These are phyloP conservation scores for Alternaria burnsii DNA, from an alignment of 2,329 filamentous ascomycete genomes.

Conservation along the genomic window DNA sequence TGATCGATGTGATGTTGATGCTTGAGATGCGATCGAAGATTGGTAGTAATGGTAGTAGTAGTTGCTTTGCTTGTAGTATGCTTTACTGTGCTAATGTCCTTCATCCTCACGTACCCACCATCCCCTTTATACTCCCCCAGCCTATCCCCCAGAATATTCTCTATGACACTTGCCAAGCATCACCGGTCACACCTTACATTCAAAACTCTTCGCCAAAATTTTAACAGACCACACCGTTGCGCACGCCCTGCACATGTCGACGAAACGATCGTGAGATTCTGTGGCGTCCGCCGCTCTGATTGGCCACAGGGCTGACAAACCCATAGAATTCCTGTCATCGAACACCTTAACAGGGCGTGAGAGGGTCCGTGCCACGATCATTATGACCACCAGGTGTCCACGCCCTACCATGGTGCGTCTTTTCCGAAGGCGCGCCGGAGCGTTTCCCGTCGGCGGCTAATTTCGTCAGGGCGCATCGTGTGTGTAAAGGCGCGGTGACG, in stretches of 20 bases:
- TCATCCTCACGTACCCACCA: slow-evolving; percentile 8
- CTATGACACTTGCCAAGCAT: slow-evolving; percentile 27
- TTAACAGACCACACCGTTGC: slow-evolving; percentile 15
- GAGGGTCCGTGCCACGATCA: slow-evolving; percentile 9
- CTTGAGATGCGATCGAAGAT: not conserved
- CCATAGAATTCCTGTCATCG: slow-evolving; percentile 23
- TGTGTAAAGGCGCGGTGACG: slow-evolving; percentile 7
- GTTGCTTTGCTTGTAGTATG: slow-evolving; percentile 19
- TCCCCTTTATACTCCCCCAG: slow-evolving; percentile 25
- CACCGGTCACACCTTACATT: slow-evolving; percentile 10
- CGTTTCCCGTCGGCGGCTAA: slow-evolving; percentile 27
- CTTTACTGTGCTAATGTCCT: slow-evolving; percentile 17
- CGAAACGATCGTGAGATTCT: slow-evolving; percentile 9
- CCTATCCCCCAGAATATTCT: slow-evolving; percentile 7
- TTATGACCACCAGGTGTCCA: slow-evolving; percentile 12
- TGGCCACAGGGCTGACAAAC: slow-evolving; percentile 23
- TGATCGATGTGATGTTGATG: slow-evolving; percentile 5
- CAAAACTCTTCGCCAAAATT: slow-evolving; percentile 8
- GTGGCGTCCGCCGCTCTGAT: slow-evolving; percentile 4
- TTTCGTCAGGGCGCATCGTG: slow-evolving; percentile 11
- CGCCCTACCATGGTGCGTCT: slow-evolving; percentile 15
- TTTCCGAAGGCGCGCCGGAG: slow-evolving; percentile 13
- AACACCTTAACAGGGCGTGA: slow-evolving; percentile 14
- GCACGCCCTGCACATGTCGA: slow-evolving; percentile 22
- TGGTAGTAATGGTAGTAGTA: not conserved